Evolutionary conservation across 306 rosid species (phyloP).

Genomic region (Parietaria judaica): DNA sequence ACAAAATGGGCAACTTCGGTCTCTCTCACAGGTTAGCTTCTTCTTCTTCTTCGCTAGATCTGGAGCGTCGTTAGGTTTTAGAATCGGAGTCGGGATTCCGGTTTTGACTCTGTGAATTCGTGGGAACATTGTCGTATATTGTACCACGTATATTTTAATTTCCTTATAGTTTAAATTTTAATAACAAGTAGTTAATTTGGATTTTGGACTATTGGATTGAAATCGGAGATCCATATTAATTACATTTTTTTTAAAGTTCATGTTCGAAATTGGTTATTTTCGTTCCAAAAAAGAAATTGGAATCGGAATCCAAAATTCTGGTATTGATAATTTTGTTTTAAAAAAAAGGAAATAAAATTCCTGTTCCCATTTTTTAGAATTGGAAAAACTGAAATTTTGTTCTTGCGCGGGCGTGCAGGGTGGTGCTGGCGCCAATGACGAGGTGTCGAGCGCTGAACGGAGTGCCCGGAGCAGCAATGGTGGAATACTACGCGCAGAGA

Average conservation of each 20-base stretch:
- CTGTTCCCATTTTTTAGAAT: no score
- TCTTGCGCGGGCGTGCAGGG: constrained; percentile 22
- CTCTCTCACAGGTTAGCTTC: constrained; percentile 64
- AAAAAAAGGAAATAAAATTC: no score
- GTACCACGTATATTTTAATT: no score
- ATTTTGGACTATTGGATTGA: no score
- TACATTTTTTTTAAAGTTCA: no score
- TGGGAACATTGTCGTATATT: background rate
- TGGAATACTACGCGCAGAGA: constrained; percentile 42
- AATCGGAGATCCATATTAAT: no score
- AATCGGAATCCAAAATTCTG: no score
- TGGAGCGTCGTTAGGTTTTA: background rate
- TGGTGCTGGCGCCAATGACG: constrained; percentile 59
- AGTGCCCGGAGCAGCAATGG: constrained; percentile 31
- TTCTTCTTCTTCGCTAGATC: background rate
- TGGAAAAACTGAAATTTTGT: background rate
- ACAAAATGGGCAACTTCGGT: constrained; percentile 54
- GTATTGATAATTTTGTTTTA: no score
- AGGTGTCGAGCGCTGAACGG: constrained; percentile 45
- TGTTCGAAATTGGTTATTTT: no score
- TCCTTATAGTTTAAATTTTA: no score
- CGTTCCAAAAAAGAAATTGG: no score
- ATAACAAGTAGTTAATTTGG: no score
- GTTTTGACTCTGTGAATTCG: background rate
- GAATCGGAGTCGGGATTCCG: background rate